Percentiles rank a stretch among this genome's conserved stretches.
Conservation (phyloP, 768 basidiomycete species). For the Sporobolomyces phaffii region DNA sequence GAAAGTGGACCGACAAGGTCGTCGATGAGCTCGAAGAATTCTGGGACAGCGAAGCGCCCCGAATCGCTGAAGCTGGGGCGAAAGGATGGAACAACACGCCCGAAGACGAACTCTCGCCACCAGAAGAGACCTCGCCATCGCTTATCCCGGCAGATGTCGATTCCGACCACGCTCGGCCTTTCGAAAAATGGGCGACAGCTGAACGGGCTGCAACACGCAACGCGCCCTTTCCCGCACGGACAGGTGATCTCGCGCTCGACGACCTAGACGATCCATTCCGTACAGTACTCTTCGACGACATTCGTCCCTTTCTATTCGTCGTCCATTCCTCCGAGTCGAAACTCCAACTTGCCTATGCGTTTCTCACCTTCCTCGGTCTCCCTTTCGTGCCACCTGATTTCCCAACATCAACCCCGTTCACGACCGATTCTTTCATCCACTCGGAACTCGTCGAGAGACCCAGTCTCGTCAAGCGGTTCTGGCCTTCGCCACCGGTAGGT, state of each 20-base stretch:
- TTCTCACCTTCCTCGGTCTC: constrained; percentile 47
- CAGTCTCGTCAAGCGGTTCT: constrained; percentile 30
- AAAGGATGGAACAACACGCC: constrained; percentile 44
- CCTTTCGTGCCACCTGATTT: constrained; percentile 46
- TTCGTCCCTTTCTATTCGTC: constrained; percentile 46
- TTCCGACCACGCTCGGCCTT: constrained; percentile 35
- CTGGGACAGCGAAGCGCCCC: constrained; percentile 48
- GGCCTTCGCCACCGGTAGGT: constrained; percentile 14
- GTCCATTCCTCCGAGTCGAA: constrained; percentile 43
- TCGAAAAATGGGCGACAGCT: constrained; percentile 43
- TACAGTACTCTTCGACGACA: constrained; percentile 47
- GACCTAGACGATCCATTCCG: constrained; percentile 48
- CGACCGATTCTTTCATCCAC: constrained; percentile 46
- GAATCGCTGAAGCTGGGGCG: constrained; percentile 46
- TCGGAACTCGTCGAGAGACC: constrained; percentile 34
- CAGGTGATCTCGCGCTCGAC: constrained; percentile 41
- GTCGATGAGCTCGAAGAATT: constrained; percentile 45
- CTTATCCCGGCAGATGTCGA: neutral
- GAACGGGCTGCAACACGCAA: constrained; percentile 39
- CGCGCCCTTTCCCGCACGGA: constrained; percentile 37
- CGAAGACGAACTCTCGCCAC: constrained; percentile 14
- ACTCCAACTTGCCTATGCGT: constrained; percentile 46
- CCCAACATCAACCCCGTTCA: constrained; percentile 44
- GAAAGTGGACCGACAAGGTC: constrained; percentile 32
- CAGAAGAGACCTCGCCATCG: neutral